These are phyloP conservation scores for Chiua virens DNA, from an alignment of 768 basidiomycete genomes.

Conservation along the genomic window DNA sequence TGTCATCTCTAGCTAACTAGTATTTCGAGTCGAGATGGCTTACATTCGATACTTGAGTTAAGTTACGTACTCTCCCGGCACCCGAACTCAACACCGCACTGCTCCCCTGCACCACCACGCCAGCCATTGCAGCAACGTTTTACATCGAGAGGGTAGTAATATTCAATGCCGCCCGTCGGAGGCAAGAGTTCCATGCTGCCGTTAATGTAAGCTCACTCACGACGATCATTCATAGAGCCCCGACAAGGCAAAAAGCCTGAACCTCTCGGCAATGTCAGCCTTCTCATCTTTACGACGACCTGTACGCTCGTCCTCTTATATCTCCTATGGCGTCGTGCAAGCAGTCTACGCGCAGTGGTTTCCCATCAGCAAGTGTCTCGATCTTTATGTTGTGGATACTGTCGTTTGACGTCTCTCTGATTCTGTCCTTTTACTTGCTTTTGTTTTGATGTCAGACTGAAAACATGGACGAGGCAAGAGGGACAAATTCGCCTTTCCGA, in stretches of 20 bases:
- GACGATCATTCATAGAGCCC: constrained; percentile 46
- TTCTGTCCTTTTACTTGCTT: too few species aligned
- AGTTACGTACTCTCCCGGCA: too few species aligned
- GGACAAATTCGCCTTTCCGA: constrained; percentile 66
- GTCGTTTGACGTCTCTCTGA: neutral
- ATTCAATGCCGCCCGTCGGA: constrained; percentile 24
- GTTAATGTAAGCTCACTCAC: neutral
- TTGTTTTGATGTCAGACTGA: constrained; percentile 42
- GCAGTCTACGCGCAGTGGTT: constrained; percentile 54
- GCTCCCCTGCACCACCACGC: neutral
- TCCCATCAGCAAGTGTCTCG: constrained; percentile 54
- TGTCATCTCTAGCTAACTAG: constrained; percentile 1
- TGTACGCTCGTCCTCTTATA: constrained; percentile 59
- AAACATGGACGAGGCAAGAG: constrained; percentile 51
- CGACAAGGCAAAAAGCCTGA: constrained; percentile 58
- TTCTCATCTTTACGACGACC: constrained; percentile 57
- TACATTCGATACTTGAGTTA: too few species aligned
- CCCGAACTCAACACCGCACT: too few species aligned
- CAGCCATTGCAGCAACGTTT: neutral
- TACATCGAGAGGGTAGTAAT: neutral
- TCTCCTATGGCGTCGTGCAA: constrained; percentile 62
- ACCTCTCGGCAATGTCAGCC: constrained; percentile 56
- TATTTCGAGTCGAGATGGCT: too few species aligned
- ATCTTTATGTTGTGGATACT: neutral
- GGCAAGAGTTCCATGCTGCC: constrained; percentile 10